Percentiles rank a stretch among this genome's conserved stretches.
phyloP scores from a whole-genome alignment of 305 asterid genomes.

The Petunia hybrid region DNA sequence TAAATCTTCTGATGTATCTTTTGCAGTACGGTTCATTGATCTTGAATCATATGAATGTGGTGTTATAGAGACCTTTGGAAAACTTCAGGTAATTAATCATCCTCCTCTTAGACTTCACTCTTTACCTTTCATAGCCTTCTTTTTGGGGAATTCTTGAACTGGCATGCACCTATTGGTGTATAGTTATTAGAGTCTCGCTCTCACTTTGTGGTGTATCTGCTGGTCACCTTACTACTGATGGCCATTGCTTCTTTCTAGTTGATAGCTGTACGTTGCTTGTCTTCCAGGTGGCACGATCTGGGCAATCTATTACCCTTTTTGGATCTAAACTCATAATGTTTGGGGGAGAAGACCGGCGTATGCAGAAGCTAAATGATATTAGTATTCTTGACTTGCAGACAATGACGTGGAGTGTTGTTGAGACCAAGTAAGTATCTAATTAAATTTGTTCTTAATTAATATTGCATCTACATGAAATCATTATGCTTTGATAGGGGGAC shows the following conservation, averaged over 20 bases:
- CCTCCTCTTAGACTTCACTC: constrained; percentile 13
- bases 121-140: background rate
- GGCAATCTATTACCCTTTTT: constrained; percentile 81
- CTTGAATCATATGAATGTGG: constrained; percentile 71
- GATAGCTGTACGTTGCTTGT: background rate
- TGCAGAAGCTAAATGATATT: constrained; percentile 79
- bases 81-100: constrained; percentile 69
- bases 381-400: constrained; percentile 91
- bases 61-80: constrained; percentile 75
- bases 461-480: constrained; percentile 35
- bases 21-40: constrained; percentile 81
- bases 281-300: constrained; percentile 90
- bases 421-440: constrained; percentile 66
- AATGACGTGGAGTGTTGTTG: constrained; percentile 83
- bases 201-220: background rate
- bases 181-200: constrained; percentile 12
- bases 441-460: constrained; percentile 28
- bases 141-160: constrained; percentile 2
- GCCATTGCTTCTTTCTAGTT: background rate
- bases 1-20: constrained; percentile 30
- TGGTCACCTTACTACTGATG: constrained; percentile 13
- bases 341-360: constrained; percentile 90
- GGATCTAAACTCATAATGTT: constrained; percentile 95
- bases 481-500: constrained; percentile 72
- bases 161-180: background rate